phyloP scores from a whole-genome alignment of 1,139 yeast species.

The Hanseniaspora gamundiae region DNA sequence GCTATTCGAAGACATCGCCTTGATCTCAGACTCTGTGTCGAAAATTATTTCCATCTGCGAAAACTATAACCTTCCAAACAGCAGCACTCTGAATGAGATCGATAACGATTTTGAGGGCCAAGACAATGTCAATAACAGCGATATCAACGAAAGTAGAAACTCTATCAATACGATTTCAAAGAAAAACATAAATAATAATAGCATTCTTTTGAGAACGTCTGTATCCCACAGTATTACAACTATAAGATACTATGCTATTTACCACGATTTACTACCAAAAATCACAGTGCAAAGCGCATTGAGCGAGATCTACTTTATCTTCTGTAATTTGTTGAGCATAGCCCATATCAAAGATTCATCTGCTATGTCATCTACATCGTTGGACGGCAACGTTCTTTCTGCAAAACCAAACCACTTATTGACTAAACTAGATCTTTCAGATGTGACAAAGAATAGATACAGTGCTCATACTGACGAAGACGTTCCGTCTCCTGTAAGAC shows the following conservation, averaged over 20 bases:
- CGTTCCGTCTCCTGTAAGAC: slow-evolving; percentile 23
- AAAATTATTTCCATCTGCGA: slow-evolving; percentile 32
- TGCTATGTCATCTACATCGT: slow-evolving; percentile 2
- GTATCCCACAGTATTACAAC: slow-evolving; percentile 69
- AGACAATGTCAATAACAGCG: slow-evolving; percentile 28
- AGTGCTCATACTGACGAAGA: neutral
- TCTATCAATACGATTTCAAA: slow-evolving; percentile 39
- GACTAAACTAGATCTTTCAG: neutral
- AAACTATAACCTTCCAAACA: slow-evolving; percentile 30
- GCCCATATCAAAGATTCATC: slow-evolving; percentile 33
- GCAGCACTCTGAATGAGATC: slow-evolving; percentile 4
- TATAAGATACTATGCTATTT: slow-evolving; percentile 62
- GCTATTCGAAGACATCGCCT: slow-evolving; percentile 44
- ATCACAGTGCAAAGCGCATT: slow-evolving; percentile 68
- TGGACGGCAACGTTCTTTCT: too few relatives aligned
- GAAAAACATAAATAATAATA: slow-evolving; percentile 22
- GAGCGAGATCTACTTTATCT: slow-evolving; percentile 60
- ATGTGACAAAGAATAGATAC: neutral
- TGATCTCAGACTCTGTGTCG: slow-evolving; percentile 38
- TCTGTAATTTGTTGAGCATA: slow-evolving; percentile 54
- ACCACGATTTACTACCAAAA: slow-evolving; percentile 54
- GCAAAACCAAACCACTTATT: too few relatives aligned
- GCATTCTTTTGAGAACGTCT: slow-evolving; percentile 44
- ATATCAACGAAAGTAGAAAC: slow-evolving; percentile 36
- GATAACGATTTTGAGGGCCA: slow-evolving; percentile 17